These are phyloP conservation scores for Blastocystis sp. DNA, from an alignment of 352 stramenopile genomes.

Conservation along the genomic window DNA sequence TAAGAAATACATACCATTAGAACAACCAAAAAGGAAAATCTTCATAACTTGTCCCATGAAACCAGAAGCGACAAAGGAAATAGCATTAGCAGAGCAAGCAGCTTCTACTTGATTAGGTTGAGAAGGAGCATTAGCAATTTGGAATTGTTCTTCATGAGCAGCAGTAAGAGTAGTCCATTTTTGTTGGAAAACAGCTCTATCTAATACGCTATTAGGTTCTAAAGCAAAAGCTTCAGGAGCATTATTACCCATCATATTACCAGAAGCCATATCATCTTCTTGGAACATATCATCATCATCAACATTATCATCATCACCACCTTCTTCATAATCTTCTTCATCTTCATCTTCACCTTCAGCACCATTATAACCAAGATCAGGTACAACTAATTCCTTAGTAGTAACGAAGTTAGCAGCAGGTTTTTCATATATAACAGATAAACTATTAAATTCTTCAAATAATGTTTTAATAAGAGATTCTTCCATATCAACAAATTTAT, in stretches of 20 bases:
- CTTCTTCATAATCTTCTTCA: conserved; percentile 39
- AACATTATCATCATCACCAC: conserved; percentile 30
- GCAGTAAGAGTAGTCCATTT: conserved; percentile 33
- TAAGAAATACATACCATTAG: conserved; percentile 3
- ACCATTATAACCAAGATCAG: conserved; percentile 40
- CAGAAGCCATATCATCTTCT: conserved; percentile 15
- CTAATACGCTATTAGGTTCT: conserved; percentile 3
- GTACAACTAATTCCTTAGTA: conserved; percentile 47
- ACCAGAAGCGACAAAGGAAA: conserved; percentile 28
- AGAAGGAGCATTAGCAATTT: conserved; percentile 11
- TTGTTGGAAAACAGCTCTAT: conserved; percentile 27
- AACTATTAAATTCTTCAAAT: conserved; percentile 87
- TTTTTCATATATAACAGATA: conserved; percentile 85
- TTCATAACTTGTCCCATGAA: conserved; percentile 38
- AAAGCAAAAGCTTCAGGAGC: conserved; percentile 4
- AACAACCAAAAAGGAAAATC: conserved; percentile 28
- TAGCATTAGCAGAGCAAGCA: conserved; percentile 3
- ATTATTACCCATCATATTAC: conserved; percentile 10
- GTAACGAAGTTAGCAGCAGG: conserved; percentile 78
- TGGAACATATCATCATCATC: too few relatives aligned
- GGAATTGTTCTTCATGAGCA: conserved; percentile 29
- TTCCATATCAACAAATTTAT: conserved; percentile 60
- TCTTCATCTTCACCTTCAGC: conserved; percentile 46
- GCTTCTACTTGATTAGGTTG: conserved; percentile 18
- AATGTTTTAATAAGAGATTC: conserved; percentile 61